Evolutionary conservation across 2,329 filamentous ascomycete species (phyloP), one percentile per base, ranked within the genome.

Genomic region (Fusarium stilboides): DNA sequence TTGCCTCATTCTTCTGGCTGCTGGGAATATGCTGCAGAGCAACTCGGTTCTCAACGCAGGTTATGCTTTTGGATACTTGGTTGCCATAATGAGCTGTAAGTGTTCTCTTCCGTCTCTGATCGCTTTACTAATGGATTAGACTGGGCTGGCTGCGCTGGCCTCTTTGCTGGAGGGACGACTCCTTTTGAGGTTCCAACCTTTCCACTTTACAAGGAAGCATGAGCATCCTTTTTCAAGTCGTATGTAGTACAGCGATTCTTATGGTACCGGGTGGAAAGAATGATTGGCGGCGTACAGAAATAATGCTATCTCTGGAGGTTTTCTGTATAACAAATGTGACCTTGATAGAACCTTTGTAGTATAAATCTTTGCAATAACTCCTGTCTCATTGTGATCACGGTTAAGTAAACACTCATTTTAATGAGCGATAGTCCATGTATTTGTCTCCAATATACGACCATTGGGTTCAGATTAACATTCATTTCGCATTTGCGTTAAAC

Each of bases 1-100:
- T 74, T 98, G 94, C 10, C 52, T 62, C 8, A 51, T 62, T 12
- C 42, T 65, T 10, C 62, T 65, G 9, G 62, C 62, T 14, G 43
- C 22, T 22, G 51, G 49, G 12, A 65, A 65, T 22, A 65, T 65
- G 57, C 22, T 57, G 13, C 28, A 50, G 6, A 52, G 36, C 19
- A 42, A n/a, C 19, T 52, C 49, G 4, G 49, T 52, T n/a, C 50
- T 55, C 26, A 56, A 55, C 15, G 57, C 62, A 13, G 57, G 62
- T 22, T 65, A 65, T 56, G 57, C 45, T 5, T 65, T 62, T 34
- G 57, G 57, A 17, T 62, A 62, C 33, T 15, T 65, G 8, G 62
- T 65, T 9, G 57, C 62, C 15, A 51, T 46, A 33, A 22, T 65
- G 9, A 65, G 57, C 13, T 65, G 62, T 57, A 34, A 57, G 51